phyloP scores from a whole-genome alignment of 768 basidiomycete genomes.

The Mrakia hoshinonis region DNA sequence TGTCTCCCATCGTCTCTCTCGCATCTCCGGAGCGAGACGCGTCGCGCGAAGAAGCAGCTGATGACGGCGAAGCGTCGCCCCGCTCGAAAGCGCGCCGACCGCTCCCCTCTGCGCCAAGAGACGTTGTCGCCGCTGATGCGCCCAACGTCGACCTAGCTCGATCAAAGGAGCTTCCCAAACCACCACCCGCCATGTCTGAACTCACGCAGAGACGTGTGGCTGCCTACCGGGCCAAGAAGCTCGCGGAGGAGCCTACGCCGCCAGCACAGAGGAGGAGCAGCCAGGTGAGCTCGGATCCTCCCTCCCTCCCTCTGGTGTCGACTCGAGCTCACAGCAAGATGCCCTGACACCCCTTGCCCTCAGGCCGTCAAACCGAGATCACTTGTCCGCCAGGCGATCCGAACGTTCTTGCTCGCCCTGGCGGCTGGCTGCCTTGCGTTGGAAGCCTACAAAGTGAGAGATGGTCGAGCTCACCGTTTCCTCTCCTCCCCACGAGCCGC shows the following conservation, averaged over 20 bases:
- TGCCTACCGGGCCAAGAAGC: not conserved
- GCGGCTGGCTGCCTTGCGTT: slow-evolving; percentile 2
- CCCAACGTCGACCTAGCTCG: slow-evolving; percentile 1
- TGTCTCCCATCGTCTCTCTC: too few relatives aligned
- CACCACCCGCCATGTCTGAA: not conserved
- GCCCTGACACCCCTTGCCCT: too few relatives aligned
- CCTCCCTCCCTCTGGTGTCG: too few relatives aligned
- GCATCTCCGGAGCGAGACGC: too few relatives aligned
- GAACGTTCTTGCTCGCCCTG: not conserved
- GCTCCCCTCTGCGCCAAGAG: too few relatives aligned
- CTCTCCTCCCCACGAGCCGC: not conserved
- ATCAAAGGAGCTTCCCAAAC: not conserved
- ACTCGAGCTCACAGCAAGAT: too few relatives aligned
- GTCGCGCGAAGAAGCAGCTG: too few relatives aligned
- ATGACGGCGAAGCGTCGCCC: too few relatives aligned
- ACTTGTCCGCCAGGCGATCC: not conserved
- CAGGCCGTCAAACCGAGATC: not conserved
- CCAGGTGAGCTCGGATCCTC: not conserved
- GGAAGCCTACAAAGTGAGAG: slow-evolving; percentile 13
- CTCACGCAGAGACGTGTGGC: not conserved
- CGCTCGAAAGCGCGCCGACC: too few relatives aligned
- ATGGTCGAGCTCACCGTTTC: not conserved
- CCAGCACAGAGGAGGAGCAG: not conserved
- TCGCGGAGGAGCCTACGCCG: not conserved
- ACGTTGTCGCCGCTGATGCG: not conserved